phyloP scores from a whole-genome alignment of 495 filamentous ascomycete species.

The Penicillium diatomitis region DNA sequence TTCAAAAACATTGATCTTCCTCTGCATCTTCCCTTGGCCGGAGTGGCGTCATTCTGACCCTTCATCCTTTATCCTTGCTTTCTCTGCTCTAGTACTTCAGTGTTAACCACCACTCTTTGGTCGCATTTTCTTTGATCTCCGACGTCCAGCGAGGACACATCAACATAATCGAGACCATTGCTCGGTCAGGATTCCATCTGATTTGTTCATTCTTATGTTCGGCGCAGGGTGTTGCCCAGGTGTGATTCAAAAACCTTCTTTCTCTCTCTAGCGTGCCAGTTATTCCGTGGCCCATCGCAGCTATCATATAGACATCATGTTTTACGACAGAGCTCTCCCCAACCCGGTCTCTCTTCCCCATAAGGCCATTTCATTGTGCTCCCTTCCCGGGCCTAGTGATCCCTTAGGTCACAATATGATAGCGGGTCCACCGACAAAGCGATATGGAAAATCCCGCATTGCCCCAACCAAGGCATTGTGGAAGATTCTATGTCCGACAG shows the following conservation, averaged over 20 bases:
- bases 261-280: no score
- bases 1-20: no score
- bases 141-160: no score
- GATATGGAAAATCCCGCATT: conserved; percentile 7
- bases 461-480: neutral
- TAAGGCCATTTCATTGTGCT: conserved; percentile 25
- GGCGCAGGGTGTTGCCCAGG: no score
- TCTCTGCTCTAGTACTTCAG: conserved; percentile 2
- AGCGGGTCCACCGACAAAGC: conserved; percentile 28
- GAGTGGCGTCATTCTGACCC: neutral
- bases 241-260: no score
- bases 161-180: no score
- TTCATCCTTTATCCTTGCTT: conserved; percentile 3
- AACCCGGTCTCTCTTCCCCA: conserved; percentile 38
- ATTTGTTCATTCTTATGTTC: conserved; percentile 14
- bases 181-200: no score
- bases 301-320: conserved; percentile 35
- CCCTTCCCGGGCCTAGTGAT: conserved; percentile 26
- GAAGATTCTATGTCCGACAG: neutral
- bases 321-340: conserved; percentile 49
- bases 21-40: conserved; percentile 5
- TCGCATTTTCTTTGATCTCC: conserved; percentile 1
- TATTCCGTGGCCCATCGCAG: no score
- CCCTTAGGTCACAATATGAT: conserved; percentile 45
- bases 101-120: conserved; percentile 4